Percentiles rank a stretch among this genome's conserved stretches.
Conservation (phyloP, 257 asterid species). For the Buddleja alternifolia region DNA sequence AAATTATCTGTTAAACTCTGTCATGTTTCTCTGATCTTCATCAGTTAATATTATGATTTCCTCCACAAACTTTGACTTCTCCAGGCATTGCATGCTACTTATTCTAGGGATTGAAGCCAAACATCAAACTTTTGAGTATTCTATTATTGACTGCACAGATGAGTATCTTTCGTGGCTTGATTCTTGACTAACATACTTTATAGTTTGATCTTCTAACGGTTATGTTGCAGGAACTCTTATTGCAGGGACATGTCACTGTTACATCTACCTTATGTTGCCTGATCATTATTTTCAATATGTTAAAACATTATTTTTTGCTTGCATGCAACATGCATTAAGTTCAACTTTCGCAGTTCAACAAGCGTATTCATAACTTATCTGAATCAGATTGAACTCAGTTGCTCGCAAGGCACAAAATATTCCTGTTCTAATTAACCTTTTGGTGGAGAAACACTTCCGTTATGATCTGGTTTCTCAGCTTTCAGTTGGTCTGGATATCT, state of each 20-base stretch:
- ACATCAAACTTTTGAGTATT: background rate
- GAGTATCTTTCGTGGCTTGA: constrained; percentile 13
- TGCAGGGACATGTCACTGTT: constrained; percentile 43
- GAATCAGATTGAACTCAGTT: constrained; percentile 12
- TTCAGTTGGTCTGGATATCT: background rate
- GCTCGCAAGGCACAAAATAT: constrained; percentile 5
- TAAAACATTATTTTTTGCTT: constrained; percentile 17
- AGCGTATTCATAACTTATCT: constrained; percentile 5
- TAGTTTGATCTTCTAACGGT: constrained; percentile 40
- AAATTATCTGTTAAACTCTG: constrained; percentile 13
- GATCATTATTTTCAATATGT: background rate
- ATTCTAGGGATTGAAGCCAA: constrained; percentile 10
- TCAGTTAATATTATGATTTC: constrained; percentile 21
- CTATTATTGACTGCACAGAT: background rate
- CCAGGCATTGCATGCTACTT: background rate
- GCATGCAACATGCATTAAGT: constrained; percentile 13
- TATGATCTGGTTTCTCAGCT: background rate
- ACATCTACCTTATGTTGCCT: constrained; percentile 21
- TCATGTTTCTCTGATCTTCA: constrained; percentile 2
- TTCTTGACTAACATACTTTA: constrained; percentile 38
- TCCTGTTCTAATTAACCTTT: background rate
- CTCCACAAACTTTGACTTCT: background rate
- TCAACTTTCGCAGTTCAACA: background rate
- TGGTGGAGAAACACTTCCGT: background rate
- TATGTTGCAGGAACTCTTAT: constrained; percentile 48